Percentiles rank a stretch among this genome's conserved stretches.
These are phyloP conservation scores for Hydnum rufescens DNA, from an alignment of 768 basidiomycete species.

Conservation along the genomic window DNA sequence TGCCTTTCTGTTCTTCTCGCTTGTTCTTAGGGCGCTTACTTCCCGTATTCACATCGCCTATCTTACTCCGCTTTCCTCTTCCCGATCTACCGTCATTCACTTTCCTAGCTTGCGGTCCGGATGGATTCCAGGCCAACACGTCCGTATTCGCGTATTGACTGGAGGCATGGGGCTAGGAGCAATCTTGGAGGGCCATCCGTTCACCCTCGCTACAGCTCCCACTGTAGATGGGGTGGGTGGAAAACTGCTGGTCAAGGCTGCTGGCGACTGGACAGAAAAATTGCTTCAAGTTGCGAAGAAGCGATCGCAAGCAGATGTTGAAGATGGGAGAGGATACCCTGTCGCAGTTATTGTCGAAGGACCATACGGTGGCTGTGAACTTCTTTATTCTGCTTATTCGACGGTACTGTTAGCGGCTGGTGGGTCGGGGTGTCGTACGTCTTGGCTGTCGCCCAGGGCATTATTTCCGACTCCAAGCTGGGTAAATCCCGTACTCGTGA, in stretches of 20 bases:
- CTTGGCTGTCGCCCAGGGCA: background rate
- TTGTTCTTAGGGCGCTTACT: background rate
- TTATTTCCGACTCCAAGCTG: background rate
- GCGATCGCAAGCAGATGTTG: background rate
- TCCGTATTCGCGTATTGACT: conserved; percentile 3
- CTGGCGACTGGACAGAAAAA: conserved; percentile 1
- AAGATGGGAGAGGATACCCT: background rate
- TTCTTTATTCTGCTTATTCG: conserved; percentile 1
- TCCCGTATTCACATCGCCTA: conserved; percentile 1
- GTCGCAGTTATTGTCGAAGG: background rate
- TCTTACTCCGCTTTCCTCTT: background rate
- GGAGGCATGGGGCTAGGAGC: background rate
- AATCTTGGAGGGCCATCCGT: conserved; percentile 1
- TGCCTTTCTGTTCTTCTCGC: background rate
- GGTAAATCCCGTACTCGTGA: background rate
- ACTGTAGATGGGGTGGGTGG: background rate
- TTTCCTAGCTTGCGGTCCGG: background rate
- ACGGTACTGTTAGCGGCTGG: conserved; percentile 1
- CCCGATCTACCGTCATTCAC: conserved; percentile 1
- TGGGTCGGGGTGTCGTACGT: conserved; percentile 2
- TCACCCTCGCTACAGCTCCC: background rate
- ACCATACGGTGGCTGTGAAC: background rate
- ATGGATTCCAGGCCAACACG: conserved; percentile 3
- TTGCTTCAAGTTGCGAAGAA: background rate
- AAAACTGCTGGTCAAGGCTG: background rate